phyloP scores from a whole-genome alignment of 202 grass and related monocot genomes.

The Carex sylvatica region DNA sequence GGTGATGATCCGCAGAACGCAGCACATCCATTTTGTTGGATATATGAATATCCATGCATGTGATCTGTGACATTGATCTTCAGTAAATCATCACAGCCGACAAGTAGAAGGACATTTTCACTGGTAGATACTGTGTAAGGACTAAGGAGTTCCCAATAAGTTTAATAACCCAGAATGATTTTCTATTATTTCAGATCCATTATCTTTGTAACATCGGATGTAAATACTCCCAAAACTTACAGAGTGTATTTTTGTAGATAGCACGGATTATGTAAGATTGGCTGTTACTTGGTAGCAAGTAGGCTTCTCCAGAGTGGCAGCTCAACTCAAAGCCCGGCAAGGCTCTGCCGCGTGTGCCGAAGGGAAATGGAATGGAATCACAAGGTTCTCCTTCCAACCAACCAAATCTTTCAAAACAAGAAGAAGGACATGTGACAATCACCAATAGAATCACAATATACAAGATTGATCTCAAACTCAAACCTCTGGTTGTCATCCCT shows the following conservation, averaged over 20 bases:
- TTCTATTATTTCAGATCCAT: neutral
- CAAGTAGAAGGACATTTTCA: neutral
- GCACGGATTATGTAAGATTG: neutral
- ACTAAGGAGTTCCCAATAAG: constrained; percentile 6
- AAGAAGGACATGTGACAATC: neutral
- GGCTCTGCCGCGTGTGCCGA: neutral
- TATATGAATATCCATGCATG: no score
- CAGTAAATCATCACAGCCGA: neutral
- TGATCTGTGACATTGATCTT: neutral
- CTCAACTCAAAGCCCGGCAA: neutral
- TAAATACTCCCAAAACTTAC: neutral
- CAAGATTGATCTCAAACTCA: neutral
- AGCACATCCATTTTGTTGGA: no score
- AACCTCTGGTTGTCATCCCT: neutral
- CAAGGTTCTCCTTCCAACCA: neutral
- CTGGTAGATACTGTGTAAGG: constrained; percentile 32
- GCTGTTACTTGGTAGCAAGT: constrained; percentile 1
- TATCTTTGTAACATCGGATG: neutral
- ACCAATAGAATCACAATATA: neutral
- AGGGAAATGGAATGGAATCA: neutral
- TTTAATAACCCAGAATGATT: neutral
- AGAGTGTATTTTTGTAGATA: neutral
- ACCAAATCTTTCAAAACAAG: neutral
- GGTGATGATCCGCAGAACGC: no score
- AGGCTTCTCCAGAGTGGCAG: neutral